These are phyloP conservation scores for Fusarium pseudograminearum DNA, from an alignment of 2,329 filamentous ascomycete species.

Conservation along the genomic window DNA sequence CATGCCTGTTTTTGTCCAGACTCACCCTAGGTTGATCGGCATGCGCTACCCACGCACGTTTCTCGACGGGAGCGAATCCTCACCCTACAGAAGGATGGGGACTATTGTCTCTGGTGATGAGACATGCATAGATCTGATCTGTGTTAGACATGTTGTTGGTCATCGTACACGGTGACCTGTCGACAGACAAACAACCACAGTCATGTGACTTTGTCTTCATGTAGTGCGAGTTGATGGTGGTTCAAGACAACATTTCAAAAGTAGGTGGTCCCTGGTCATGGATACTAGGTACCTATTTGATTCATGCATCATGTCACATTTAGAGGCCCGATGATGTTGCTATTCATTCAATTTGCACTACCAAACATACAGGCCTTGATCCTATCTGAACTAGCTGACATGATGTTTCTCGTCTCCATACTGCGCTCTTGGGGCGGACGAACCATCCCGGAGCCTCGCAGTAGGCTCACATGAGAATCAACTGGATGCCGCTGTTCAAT, in stretches of 20 bases:
- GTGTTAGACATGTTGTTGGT: not conserved
- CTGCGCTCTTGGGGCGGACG: not conserved
- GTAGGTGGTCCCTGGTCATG: not conserved
- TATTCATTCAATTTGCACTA: not conserved
- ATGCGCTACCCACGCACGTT: conserved; percentile 14
- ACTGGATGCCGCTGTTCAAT: not conserved
- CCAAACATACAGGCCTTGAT: not conserved
- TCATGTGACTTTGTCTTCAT: conserved; percentile 22
- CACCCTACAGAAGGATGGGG: conserved; percentile 1
- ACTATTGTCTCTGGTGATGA: conserved; percentile 11
- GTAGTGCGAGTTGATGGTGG: not conserved
- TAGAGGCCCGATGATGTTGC: not conserved
- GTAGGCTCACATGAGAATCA: not conserved
- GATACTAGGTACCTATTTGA: not conserved
- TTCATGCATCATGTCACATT: not conserved
- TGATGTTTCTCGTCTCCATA: not conserved
- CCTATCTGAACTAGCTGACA: conserved; percentile 2
- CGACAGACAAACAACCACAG: not conserved
- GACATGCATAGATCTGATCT: conserved; percentile 16
- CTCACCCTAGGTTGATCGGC: not conserved
- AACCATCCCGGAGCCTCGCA: not conserved
- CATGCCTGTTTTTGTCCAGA: conserved; percentile 5
- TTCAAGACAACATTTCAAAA: not conserved
- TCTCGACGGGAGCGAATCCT: conserved; percentile 10
- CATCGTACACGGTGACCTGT: not conserved